Evolutionary conservation across 108 stramenopile species (phyloP), one percentile per base, ranked within the genome.

Genomic region (Pseudonitzschia multistriata): DNA sequence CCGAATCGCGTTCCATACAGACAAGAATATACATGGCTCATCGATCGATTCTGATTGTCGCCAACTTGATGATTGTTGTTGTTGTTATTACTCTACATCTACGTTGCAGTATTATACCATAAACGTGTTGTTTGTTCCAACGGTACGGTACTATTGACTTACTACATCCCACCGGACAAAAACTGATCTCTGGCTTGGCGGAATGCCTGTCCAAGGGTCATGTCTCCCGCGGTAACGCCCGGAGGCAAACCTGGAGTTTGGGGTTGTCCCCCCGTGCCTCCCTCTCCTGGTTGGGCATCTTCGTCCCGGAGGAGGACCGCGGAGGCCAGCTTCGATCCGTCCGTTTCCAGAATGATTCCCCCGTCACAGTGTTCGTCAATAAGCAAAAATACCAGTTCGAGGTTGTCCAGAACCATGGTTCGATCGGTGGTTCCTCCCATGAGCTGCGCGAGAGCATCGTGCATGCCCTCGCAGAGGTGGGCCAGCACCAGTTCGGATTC

Each of bases 311-410:
- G 67, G 71, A 93, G 66, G 5, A 93, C 92, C 17, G 87, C 86
- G 31, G 75, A 71, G 5, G 89, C 79, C 64, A 93, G 67, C 74
- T 93, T 93, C 56, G 71, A 66, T 66, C 84, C 84, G 78, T 93
- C 89, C 21, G 86, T 87, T 72, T 93, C 89, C 62, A 93, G 76
- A 67, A 93, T 86, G 33, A 90, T 81, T 27, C 92, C 92, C 24
- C 92, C 92, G 72, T 93, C 92, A 68, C 92, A 93, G 67, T 90
- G 89, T 66, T 93, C 92, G 60, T 93, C 92, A 79, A 93, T 90
- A 35, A 93, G 70, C 69, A 93, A 79, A 79, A 93, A 90, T 52
- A 93, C 92, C 60, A 93, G 62, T 69, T 93, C 92, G 35, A 93
- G 63, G 76, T 90, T 93, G 76, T 93, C 92, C 82, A 93, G 82